phyloP scores from a whole-genome alignment of 2,329 filamentous ascomycete genomes.

The Gyromitra esculenta region DNA sequence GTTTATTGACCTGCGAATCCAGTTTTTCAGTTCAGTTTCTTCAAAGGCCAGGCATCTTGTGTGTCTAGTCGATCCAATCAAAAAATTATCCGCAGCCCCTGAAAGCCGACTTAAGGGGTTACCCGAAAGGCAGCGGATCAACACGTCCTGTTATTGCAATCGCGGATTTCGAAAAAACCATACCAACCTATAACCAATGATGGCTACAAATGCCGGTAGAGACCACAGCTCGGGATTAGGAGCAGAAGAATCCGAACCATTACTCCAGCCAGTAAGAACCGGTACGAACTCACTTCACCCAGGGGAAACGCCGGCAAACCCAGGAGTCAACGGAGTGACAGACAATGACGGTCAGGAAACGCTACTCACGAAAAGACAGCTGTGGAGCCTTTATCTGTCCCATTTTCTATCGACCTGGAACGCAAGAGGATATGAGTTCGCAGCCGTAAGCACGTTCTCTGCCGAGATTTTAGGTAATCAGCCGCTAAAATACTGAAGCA shows the following conservation, averaged over 20 bases:
- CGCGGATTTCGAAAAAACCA: background rate
- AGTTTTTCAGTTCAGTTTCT: too few species aligned
- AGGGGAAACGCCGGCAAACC: background rate
- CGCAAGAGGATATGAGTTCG: slow-evolving; percentile 68
- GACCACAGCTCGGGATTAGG: background rate
- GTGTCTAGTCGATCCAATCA: too few species aligned
- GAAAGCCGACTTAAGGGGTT: too few species aligned
- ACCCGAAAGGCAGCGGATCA: too few species aligned
- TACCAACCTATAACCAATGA: slow-evolving; percentile 1
- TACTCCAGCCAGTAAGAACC: background rate
- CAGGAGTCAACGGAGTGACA: background rate
- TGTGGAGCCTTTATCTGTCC: slow-evolving; percentile 62
- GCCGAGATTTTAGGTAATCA: background rate
- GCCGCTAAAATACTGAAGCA: background rate
- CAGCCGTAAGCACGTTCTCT: slow-evolving; percentile 63
- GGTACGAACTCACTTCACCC: background rate
- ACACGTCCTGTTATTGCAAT: background rate
- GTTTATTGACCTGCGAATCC: too few species aligned
- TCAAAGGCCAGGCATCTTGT: too few species aligned
- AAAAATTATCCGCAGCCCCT: too few species aligned
- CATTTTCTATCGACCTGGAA: slow-evolving; percentile 70
- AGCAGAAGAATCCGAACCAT: slow-evolving; percentile 1
- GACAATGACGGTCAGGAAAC: background rate
- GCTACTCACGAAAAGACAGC: slow-evolving; percentile 18
- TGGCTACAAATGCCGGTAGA: background rate